Base-by-base conservation (phyloP, 1,139 yeast genomes). In the Yamadazyma epiphylla region DNA sequence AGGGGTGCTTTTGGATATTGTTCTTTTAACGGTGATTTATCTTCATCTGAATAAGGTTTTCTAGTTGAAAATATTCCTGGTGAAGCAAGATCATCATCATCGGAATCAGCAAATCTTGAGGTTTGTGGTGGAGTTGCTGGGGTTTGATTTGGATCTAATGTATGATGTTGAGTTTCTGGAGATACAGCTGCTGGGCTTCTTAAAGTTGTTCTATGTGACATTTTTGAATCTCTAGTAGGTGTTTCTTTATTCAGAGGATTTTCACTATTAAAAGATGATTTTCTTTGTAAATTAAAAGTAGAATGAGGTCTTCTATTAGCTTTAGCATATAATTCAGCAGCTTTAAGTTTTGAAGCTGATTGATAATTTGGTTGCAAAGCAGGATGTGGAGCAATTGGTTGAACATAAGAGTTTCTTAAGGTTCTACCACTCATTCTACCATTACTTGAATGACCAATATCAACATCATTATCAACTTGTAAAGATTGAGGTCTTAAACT, bases 51-150 rank as follows among this genome's bases (percentile, higher is more conserved):
- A 48, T 78, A 83, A 5, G 59, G 61, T 36, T 76, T 69, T 42
- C 84, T 61, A 1, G 85, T 77, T 22, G 48, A 51, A 35, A 56
- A 54, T 13, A 27, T 36, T n/a, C 35, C 40, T 29, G 36, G 29
- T 25, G 47, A 27, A 22, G 66, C 73, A 11, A 14, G 17, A 5
- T 56, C 55, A 27, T 56, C 69, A 8, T 60, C 70, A 24, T 76
- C 80, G 6, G 81, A 75, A 48, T 77, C 82, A 9, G 60, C 62
- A 37, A 76, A 70, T 41, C 83, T 61, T 1, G 83, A 75, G 10
- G 29, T 19, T 4, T 19, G 27, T 38, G 46, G 32, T 48, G 46
- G 31, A 15, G 36, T 19, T 16, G 36, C 20, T 7, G 21, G 12
- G 5, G 14, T 24, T 12, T 27, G 25, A n/a, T n/a, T n/a, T n/a